These are phyloP conservation scores for Lupinus albus DNA, from an alignment of 306 rosid genomes.

Conservation along the genomic window DNA sequence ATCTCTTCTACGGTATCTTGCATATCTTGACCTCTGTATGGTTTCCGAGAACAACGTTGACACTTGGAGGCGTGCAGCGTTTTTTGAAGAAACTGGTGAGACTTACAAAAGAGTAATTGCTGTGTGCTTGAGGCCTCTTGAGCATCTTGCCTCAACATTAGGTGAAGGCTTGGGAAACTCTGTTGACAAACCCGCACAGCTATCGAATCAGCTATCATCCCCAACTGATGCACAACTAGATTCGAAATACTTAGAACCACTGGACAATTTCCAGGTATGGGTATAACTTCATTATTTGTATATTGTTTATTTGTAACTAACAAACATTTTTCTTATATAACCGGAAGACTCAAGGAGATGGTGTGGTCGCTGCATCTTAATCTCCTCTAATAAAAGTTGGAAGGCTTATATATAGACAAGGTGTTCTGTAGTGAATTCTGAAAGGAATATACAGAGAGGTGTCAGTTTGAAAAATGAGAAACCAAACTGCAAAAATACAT, in stretches of 20 bases:
- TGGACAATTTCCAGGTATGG: constrained; percentile 76
- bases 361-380: constrained; percentile 19
- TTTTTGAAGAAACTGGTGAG: constrained; percentile 94
- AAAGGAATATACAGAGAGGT: no score
- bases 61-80: constrained; percentile 92
- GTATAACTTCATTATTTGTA: constrained; percentile 4
- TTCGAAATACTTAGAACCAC: constrained; percentile 54
- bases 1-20: constrained; percentile 88
- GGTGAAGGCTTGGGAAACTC: constrained; percentile 68
- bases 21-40: constrained; percentile 94
- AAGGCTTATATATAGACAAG: background rate
- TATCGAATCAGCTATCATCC: constrained; percentile 69
- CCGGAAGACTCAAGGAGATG: constrained; percentile 6
- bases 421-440: no score
- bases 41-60: constrained; percentile 94
- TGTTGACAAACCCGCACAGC: constrained; percentile 54
- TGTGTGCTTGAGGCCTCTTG: constrained; percentile 84
- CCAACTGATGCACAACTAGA: constrained; percentile 65
- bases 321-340: constrained; percentile 4
- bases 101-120: constrained; percentile 81
- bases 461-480: constrained; percentile 9
- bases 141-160: constrained; percentile 66
- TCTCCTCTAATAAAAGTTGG: background rate
- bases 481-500: background rate
- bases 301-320: constrained; percentile 9